Conservation (phyloP, 352 stramenopile genomes). For the Globisporangium spiculum region DNA sequence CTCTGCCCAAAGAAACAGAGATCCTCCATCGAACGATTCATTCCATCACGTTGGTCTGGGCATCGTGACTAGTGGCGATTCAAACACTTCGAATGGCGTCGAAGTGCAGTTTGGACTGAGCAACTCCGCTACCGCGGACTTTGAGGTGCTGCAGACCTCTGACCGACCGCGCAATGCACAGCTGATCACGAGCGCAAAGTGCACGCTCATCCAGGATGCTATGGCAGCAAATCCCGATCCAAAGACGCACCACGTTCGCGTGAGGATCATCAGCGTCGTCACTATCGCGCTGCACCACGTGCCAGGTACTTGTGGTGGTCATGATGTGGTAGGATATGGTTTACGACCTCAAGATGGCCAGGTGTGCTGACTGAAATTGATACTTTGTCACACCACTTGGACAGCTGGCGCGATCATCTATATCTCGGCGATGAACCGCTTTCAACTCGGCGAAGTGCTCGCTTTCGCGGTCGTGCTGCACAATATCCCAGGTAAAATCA, state of each 20-base stretch:
- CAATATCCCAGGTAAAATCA: not conserved
- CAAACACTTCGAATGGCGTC: not conserved
- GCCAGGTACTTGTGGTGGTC: not conserved
- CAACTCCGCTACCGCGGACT: not conserved
- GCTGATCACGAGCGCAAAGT: not conserved
- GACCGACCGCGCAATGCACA: not conserved
- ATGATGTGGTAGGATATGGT: too few relatives aligned
- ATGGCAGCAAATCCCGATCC: not conserved
- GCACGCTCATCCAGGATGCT: not conserved
- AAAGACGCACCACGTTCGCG: not conserved
- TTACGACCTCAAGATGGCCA: not conserved
- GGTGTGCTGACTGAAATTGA: not conserved
- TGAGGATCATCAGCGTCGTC: not conserved
- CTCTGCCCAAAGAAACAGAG: not conserved
- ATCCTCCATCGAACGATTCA: not conserved
- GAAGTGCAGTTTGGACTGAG: not conserved
- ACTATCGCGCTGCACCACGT: conserved; percentile 3
- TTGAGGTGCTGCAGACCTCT: conserved; percentile 6
- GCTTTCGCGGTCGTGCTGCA: conserved; percentile 3
- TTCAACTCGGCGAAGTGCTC: conserved; percentile 2
- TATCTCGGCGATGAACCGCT: not conserved
- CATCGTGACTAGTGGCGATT: not conserved
- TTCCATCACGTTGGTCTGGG: not conserved
- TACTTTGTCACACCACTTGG: not conserved
- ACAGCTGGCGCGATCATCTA: conserved; percentile 1